A percentile compares a stretch with the other conserved stretches of the same genome.
Conservation (phyloP, 768 basidiomycete genomes). For the Russula earlei region DNA sequence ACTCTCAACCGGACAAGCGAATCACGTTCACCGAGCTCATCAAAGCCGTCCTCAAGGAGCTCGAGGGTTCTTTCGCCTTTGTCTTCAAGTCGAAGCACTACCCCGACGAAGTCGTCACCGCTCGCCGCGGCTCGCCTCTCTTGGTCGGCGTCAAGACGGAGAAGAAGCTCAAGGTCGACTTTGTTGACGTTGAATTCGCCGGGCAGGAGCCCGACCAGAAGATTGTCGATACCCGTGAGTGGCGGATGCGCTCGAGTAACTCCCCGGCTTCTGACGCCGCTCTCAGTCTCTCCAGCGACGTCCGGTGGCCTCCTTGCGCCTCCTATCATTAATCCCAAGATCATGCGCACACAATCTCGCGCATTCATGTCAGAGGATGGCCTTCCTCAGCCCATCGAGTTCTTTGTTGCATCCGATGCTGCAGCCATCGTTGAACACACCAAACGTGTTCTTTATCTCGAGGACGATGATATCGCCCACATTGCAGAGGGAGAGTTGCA, state of each 20-base stretch:
- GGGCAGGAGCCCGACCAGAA: constrained; percentile 54
- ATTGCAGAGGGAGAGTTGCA: constrained; percentile 95
- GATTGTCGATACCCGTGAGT: constrained; percentile 35
- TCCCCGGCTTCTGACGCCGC: constrained; percentile 28
- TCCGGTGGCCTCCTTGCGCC: constrained; percentile 61
- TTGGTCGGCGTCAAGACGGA: constrained; percentile 99
- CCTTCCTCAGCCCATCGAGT: constrained; percentile 96
- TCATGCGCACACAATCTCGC: constrained; percentile 88
- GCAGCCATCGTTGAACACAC: constrained; percentile 97
- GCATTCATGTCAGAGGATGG: constrained; percentile 99
- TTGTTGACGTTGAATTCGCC: constrained; percentile 95
- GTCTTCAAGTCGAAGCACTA: constrained; percentile 96
- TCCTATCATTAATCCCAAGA: constrained; percentile 56
- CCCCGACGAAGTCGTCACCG: constrained; percentile 92
- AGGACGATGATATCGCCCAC: constrained; percentile 98
- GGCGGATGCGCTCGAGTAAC: neutral
- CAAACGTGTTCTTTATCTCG: constrained; percentile 95
- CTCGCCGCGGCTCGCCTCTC: constrained; percentile 93
- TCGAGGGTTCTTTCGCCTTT: constrained; percentile 98
- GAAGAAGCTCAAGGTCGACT: constrained; percentile 99
- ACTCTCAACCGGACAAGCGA: constrained; percentile 80
- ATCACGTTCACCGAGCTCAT: constrained; percentile 83
- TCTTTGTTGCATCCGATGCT: constrained; percentile 98
- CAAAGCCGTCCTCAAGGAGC: constrained; percentile 93
- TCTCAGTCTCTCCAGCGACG: constrained; percentile 32